Evolutionary conservation across 805 yeast species (phyloP).

Genomic region (Hanseniaspora lindneri): DNA sequence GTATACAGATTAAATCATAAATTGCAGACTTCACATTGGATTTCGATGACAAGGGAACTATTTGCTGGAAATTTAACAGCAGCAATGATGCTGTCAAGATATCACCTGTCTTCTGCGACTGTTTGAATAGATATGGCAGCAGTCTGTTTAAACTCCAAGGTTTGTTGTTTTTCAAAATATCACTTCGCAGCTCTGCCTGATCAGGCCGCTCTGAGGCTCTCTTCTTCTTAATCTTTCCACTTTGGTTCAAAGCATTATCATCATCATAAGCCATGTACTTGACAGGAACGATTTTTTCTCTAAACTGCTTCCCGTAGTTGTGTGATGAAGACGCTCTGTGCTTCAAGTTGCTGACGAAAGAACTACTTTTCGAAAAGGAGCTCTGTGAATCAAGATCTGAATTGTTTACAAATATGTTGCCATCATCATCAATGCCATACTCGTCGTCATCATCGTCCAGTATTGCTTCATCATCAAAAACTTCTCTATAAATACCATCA

Average conservation of each 20-base stretch:
- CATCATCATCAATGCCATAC: neutral
- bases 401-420: neutral
- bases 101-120: constrained; percentile 27
- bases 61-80: constrained; percentile 26
- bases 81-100: constrained; percentile 25
- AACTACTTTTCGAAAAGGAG: constrained; percentile 6
- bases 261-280: neutral
- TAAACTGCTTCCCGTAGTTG: neutral
- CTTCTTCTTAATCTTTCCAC: neutral
- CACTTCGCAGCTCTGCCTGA: constrained; percentile 16
- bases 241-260: neutral
- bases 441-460: neutral
- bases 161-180: constrained; percentile 12
- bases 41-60: constrained; percentile 23
- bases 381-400: constrained; percentile 5
- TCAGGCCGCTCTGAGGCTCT: neutral
- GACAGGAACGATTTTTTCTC: neutral
- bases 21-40: constrained; percentile 25
- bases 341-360: constrained; percentile 9
- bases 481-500: neutral
- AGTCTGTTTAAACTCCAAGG: constrained; percentile 28
- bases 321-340: constrained; percentile 7
- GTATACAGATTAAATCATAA: constrained; percentile 25
- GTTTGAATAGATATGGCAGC: constrained; percentile 25
- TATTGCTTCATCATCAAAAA: neutral